These are phyloP conservation scores for Fusarium paranaense DNA, from an alignment of 2,329 filamentous ascomycete species.

Conservation along the genomic window DNA sequence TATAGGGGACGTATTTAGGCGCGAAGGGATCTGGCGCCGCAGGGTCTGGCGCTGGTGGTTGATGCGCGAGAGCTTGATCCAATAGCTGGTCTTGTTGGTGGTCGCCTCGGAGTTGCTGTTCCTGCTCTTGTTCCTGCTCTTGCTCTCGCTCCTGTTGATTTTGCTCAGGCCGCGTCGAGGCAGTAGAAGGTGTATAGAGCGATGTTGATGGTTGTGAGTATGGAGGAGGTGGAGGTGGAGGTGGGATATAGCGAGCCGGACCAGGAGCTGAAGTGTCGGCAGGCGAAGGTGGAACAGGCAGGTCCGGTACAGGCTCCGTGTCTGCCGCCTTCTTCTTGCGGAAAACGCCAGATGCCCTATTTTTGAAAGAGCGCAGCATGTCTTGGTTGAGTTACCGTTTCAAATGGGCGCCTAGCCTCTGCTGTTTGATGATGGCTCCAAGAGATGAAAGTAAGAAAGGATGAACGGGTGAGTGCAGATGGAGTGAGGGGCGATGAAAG, in stretches of 20 bases:
- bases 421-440: not conserved
- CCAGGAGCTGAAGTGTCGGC: not conserved
- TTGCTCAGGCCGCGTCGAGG: not conserved
- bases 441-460: not conserved
- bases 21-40: constrained; percentile 15
- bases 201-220: constrained; percentile 8
- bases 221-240: not conserved
- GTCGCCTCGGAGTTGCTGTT: not conserved
- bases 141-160: not conserved
- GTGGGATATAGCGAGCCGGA: not conserved
- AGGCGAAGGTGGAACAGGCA: not conserved
- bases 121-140: not conserved
- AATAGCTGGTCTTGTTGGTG: not conserved
- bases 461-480: not conserved
- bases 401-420: not conserved
- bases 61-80: not conserved
- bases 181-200: constrained; percentile 1
- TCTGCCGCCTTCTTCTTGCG: constrained; percentile 32
- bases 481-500: not conserved
- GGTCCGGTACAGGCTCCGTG: constrained; percentile 18
- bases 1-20: constrained; percentile 38
- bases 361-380: constrained; percentile 44
- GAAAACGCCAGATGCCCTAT: constrained; percentile 39
- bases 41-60: not conserved
- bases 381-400: not conserved